Base-by-base conservation (phyloP, 768 basidiomycete species). In the Suillus decipiens region DNA sequence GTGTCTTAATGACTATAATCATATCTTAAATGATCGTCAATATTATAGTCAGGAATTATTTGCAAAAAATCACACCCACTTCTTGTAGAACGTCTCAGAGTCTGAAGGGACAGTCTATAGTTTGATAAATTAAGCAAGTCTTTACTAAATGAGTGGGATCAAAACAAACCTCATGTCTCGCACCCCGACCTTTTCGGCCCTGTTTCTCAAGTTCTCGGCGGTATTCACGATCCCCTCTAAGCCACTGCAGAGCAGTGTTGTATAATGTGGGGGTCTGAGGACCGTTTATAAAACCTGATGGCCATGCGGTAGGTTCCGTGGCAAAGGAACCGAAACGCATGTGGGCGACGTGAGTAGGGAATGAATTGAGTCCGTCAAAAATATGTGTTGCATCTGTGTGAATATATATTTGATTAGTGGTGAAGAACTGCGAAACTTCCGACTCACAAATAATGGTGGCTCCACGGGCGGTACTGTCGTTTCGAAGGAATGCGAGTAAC, bases 321-420 rank as follows among this genome's bases (percentile, higher is more conserved):
- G 87, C 79, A 61, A 95, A 86, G 14, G 80, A 77, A 5, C 97
- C 97, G 54, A 95, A 82, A 31, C 90, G 87, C 88, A 99, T 90
- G 72, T 99, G 97, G 5, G 88, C 87, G 64, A 99, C 81, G 70
- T 96, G 93, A 0, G 96, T 98, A 4, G 97, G 96, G 79, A 96
- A 98, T n/a, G 83, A 76, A 70, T 86, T 84, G 36, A 99, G 77
- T 12, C 96, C 96, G 73, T 99, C 96, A 67, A 95, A 97, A 69
- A 99, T 97, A 75, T 99, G 97, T 1, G 96, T 98, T 12, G 96
- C 95, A 77, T 97, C 93, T 95, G 69, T 22, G 42, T 28, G 17
- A 24, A 3, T 33, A 22, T 65, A 28, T 9, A 34, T 14, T 36
- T 31, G 10, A 33, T 31, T 41, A 36, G 34, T 68, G 54, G 70